Evolutionary conservation across 2,329 filamentous ascomycete species (phyloP), one percentile per base, ranked within the genome.

Genomic region (Stagonosporopsis vannaccii): DNA sequence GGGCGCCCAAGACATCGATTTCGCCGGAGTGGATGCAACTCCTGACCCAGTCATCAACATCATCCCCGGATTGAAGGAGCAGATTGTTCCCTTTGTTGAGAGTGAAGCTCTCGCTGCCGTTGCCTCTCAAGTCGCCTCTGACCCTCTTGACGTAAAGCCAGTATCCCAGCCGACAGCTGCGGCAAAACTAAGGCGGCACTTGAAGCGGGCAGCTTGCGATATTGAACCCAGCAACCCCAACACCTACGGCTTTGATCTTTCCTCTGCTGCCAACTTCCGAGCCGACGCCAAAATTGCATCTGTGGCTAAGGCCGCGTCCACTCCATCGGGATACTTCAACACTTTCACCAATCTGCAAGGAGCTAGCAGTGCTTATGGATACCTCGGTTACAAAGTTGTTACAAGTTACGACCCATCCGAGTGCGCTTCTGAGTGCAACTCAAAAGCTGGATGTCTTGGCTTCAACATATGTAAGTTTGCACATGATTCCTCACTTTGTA

Each of bases 1-100:
- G 22, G 25, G 35, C n/a, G 45, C 45, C 28, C 45, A 48, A 40
- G 45, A 48, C 19, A 48, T 48, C 25, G 45, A 40, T 19, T 48
- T 48, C n/a, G 35, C 45, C 17, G 45, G 45, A 7, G 35, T 48
- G 7, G 45, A 48, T 23, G 45, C 45, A 22, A 40, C 17, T 40
- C 35, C 45, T 12, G 45, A 48, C 19, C 45, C 45, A 12, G 20
- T 48, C 9, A 48, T 48, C 17, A 19, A 48, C 25, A 48, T 40
- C 26, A 40, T 48, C 12, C 35, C 45, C 5, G 45, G 45, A 1
- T n/a, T 48, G 17, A 48, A 37, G 25, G 45, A 40, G 35, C 45
- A 48, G 17, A 13, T 48, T n/a, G 35, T 48, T 12, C 17, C 23
- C 5, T 48, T 48, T 25, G 26, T 40, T 25, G 17, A 48, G 7